These are phyloP conservation scores for Phlebiopsis flavidoalba DNA, from an alignment of 768 basidiomycete genomes.

Conservation along the genomic window DNA sequence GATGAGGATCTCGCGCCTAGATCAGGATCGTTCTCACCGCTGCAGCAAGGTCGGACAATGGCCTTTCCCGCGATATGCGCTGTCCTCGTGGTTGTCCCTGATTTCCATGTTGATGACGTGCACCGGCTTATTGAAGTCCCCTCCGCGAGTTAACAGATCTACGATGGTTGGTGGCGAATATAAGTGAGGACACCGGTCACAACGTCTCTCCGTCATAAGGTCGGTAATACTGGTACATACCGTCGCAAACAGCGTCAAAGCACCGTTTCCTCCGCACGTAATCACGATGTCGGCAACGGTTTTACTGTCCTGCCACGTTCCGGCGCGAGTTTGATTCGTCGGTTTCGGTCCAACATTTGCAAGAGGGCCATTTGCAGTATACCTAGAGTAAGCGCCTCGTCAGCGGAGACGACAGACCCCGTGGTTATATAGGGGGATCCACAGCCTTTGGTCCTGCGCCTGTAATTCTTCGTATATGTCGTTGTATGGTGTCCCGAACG, in stretches of 20 bases:
- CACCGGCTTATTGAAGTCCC: constrained; percentile 90
- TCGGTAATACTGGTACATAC: constrained; percentile 38
- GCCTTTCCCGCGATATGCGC: constrained; percentile 94
- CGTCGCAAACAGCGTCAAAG: constrained; percentile 97
- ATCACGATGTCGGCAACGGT: constrained; percentile 94
- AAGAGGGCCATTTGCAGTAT: constrained; percentile 90
- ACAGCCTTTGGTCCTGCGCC: constrained; percentile 81
- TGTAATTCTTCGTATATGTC: constrained; percentile 89
- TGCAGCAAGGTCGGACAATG: constrained; percentile 83
- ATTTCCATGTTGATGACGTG: constrained; percentile 98
- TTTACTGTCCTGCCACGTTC: constrained; percentile 93
- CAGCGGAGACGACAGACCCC: background rate
- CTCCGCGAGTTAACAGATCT: constrained; percentile 86
- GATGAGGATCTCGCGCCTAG: background rate
- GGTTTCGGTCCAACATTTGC: constrained; percentile 94
- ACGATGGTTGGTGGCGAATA: constrained; percentile 4
- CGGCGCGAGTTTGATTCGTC: constrained; percentile 86
- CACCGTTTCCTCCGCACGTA: constrained; percentile 98
- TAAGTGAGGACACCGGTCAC: constrained; percentile 7
- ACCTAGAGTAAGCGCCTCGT: constrained; percentile 40
- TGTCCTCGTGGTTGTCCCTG: constrained; percentile 98
- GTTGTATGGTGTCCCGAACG: constrained; percentile 96
- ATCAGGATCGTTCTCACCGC: constrained; percentile 57
- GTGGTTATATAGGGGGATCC: constrained; percentile 24
- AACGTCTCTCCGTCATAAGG: constrained; percentile 1